phyloP scores from a whole-genome alignment of 2,329 filamentous ascomycete genomes.

The Nothophoma quercina region DNA sequence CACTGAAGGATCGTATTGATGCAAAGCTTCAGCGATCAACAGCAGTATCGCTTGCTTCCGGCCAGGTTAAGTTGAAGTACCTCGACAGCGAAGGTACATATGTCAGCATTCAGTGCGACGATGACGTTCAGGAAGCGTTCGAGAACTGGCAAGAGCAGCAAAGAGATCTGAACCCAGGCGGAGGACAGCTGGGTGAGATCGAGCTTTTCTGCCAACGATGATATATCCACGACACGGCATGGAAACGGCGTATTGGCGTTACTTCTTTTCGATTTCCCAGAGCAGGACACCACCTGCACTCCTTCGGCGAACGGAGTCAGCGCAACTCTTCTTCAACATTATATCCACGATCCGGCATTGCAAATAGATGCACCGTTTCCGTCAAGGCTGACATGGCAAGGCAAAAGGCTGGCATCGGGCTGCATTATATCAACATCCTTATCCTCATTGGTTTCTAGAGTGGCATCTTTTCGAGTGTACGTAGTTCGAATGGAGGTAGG shows the following conservation, averaged over 20 bases:
- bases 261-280: slow-evolving; percentile 2
- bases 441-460: slow-evolving; percentile 12
- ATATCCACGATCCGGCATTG: slow-evolving; percentile 18
- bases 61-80: slow-evolving; percentile 87
- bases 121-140: slow-evolving; percentile 95
- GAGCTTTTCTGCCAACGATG: slow-evolving; percentile 60
- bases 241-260: slow-evolving; percentile 13
- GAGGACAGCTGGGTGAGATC: slow-evolving; percentile 83
- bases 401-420: slow-evolving; percentile 7
- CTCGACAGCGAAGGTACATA: slow-evolving; percentile 86
- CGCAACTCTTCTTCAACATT: slow-evolving; percentile 14
- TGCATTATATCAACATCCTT: slow-evolving; percentile 11
- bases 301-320: slow-evolving; percentile 12
- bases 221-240: slow-evolving; percentile 21
- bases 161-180: slow-evolving; percentile 64
- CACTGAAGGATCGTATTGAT: slow-evolving; percentile 92
- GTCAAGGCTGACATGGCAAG: slow-evolving; percentile 8
- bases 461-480: slow-evolving; percentile 6
- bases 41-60: slow-evolving; percentile 80
- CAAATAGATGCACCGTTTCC: slow-evolving; percentile 7
- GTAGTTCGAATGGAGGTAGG: slow-evolving; percentile 1
- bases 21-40: slow-evolving; percentile 91
- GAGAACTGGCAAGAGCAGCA: slow-evolving; percentile 88
- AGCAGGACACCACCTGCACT: slow-evolving; percentile 7
- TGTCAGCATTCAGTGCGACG: slow-evolving; percentile 92